phyloP scores from a whole-genome alignment of 2,329 filamentous ascomycete genomes.

The Plenodomus tracheiphilus region DNA sequence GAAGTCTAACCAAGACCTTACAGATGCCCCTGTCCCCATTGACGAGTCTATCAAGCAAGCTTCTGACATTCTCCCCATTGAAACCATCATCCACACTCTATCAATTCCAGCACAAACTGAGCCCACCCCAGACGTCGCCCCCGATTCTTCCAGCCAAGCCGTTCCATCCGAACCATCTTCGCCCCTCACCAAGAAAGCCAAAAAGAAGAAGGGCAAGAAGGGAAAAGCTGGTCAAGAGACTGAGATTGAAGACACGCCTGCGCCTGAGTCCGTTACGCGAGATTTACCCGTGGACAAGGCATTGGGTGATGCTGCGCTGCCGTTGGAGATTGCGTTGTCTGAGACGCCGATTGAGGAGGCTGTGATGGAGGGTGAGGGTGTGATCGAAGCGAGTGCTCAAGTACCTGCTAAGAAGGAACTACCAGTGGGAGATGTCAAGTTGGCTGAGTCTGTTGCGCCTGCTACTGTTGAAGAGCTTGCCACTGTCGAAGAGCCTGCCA shows the following conservation, averaged over 20 bases:
- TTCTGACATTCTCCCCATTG: background rate
- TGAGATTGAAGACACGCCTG: slow-evolving; percentile 1
- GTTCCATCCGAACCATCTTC: background rate
- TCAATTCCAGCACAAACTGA: background rate
- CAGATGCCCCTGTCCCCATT: background rate
- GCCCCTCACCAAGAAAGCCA: slow-evolving; percentile 15
- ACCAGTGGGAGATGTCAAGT: background rate
- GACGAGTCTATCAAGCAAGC: background rate
- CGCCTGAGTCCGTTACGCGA: background rate
- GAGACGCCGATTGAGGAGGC: slow-evolving; percentile 3
- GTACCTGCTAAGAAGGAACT: background rate
- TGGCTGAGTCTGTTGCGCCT: background rate
- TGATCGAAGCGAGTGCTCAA: background rate
- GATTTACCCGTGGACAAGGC: background rate
- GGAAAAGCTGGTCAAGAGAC: slow-evolving; percentile 7
- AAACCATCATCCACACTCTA: background rate
- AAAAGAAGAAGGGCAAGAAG: slow-evolving; percentile 27
- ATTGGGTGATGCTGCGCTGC: background rate
- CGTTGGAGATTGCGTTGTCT: background rate
- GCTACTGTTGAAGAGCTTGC: background rate
- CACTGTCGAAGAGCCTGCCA: background rate
- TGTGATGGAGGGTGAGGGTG: background rate
- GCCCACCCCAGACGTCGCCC: slow-evolving; percentile 1
- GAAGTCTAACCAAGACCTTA: background rate
- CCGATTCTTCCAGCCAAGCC: background rate